Evolutionary conservation across 805 yeast species (phyloP).

Genomic region (Metschnikowia henanensis): DNA sequence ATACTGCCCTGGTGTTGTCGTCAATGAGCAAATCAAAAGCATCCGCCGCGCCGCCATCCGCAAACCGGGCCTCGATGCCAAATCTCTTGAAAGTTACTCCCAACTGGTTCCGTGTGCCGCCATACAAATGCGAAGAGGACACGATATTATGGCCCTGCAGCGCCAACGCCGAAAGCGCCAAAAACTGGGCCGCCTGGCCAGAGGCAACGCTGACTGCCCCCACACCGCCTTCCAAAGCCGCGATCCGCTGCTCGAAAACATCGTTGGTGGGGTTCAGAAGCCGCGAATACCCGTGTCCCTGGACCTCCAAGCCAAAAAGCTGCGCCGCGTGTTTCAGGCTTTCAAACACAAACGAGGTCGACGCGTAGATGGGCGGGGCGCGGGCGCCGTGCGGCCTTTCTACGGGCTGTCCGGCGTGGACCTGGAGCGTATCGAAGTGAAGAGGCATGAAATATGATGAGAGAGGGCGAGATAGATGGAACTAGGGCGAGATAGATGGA

Average conservation of each 20-base stretch:
- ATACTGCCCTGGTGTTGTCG: slow-evolving; percentile 84
- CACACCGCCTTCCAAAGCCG: slow-evolving; percentile 90
- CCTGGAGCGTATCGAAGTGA: slow-evolving; percentile 86
- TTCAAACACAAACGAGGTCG: slow-evolving; percentile 85
- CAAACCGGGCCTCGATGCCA: slow-evolving; percentile 85
- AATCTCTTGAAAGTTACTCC: slow-evolving; percentile 87
- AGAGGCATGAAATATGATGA: slow-evolving; percentile 38
- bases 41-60: slow-evolving; percentile 75
- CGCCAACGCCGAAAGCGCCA: slow-evolving; percentile 81
- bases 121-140: slow-evolving; percentile 84
- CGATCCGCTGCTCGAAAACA: slow-evolving; percentile 87
- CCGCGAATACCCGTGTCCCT: slow-evolving; percentile 88
- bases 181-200: slow-evolving; percentile 96
- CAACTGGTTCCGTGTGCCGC: slow-evolving; percentile 96
- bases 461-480: too few species aligned
- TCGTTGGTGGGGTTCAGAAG: slow-evolving; percentile 91
- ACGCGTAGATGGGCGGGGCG: slow-evolving; percentile 92
- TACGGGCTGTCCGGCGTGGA: slow-evolving; percentile 89
- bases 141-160: slow-evolving; percentile 88
- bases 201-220: slow-evolving; percentile 88
- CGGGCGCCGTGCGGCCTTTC: slow-evolving; percentile 71
- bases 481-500: too few species aligned
- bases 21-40: slow-evolving; percentile 75
- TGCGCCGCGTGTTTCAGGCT: slow-evolving; percentile 92
- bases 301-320: slow-evolving; percentile 78